Percentiles rank a stretch among this genome's conserved stretches.
Evolutionary conservation across 306 rosid genomes (phyloP).

Genomic region (Vachellia collinsii): DNA sequence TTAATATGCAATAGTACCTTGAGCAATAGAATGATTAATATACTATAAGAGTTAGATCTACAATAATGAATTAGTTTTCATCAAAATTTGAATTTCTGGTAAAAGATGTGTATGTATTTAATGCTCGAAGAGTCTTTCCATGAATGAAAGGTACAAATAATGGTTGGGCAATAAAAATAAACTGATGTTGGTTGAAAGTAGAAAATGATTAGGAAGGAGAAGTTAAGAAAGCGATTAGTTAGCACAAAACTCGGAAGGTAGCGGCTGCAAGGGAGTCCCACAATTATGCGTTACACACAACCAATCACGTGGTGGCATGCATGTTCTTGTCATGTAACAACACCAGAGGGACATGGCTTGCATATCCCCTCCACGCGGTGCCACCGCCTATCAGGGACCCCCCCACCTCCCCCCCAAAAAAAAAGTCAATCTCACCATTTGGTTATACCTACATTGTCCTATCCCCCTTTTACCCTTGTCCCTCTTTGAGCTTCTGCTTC

Average conservation of each 20-base stretch:
- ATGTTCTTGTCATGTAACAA: constrained; percentile 36
- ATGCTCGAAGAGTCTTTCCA: no score
- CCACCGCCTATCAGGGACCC: constrained; percentile 28
- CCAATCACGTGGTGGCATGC: constrained; percentile 49
- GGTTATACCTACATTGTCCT: constrained; percentile 39
- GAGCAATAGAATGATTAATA: no score
- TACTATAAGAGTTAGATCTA: no score
- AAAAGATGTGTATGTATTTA: no score
- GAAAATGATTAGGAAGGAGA: neutral
- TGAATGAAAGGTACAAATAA: neutral
- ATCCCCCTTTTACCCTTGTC: constrained; percentile 3
- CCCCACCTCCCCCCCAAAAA: neutral
- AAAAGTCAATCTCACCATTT: constrained; percentile 36
- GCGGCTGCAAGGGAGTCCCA: constrained; percentile 44
- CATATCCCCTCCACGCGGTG: constrained; percentile 20
- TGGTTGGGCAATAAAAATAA: neutral
- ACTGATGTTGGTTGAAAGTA: neutral
- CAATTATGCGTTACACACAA: constrained; percentile 31
- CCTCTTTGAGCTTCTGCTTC: constrained; percentile 32
- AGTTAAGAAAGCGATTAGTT: neutral
- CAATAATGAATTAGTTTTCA: no score
- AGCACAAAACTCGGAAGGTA: constrained; percentile 28
- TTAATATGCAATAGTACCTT: no score
- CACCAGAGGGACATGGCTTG: constrained; percentile 23
- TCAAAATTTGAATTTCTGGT: no score